phyloP scores from a whole-genome alignment of 1,284 basidiomycete genomes.

The Vanrija sp. region DNA sequence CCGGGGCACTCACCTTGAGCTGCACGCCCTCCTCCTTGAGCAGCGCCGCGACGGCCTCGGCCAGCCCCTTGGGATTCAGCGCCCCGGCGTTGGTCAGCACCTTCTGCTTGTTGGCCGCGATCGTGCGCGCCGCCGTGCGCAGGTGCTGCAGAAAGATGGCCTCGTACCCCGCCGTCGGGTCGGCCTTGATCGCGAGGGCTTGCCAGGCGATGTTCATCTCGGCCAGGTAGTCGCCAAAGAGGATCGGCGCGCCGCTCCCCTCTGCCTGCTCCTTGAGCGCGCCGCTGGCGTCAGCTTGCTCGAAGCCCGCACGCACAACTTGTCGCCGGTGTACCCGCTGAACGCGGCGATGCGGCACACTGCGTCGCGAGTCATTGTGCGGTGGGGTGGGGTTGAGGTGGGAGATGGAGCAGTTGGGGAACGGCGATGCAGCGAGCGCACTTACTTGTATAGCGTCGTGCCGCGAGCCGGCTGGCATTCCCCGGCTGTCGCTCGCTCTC shows the following conservation, averaged over 20 bases:
- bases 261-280: slow-evolving; percentile 12
- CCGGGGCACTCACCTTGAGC: neutral
- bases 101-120: slow-evolving; percentile 13
- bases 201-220: slow-evolving; percentile 20
- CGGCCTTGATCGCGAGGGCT: slow-evolving; percentile 13
- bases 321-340: slow-evolving; percentile 11
- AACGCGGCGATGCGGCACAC: slow-evolving; percentile 19
- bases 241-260: slow-evolving; percentile 4
- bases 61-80: slow-evolving; percentile 16
- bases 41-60: slow-evolving; percentile 9
- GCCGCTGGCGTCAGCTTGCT: neutral
- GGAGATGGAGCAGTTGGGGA: no score
- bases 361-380: neutral
- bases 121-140: slow-evolving; percentile 7
- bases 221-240: slow-evolving; percentile 22
- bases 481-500: no score
- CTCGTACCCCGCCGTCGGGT: slow-evolving; percentile 21
- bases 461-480: no score
- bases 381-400: neutral
- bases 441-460: no score
- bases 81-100: slow-evolving; percentile 24
- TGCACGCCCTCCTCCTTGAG: slow-evolving; percentile 4
- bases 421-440: no score
- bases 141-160: slow-evolving; percentile 19
- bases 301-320: neutral